phyloP scores from a whole-genome alignment of 1,139 yeast genomes.

The Geotrichum klebahnii region DNA sequence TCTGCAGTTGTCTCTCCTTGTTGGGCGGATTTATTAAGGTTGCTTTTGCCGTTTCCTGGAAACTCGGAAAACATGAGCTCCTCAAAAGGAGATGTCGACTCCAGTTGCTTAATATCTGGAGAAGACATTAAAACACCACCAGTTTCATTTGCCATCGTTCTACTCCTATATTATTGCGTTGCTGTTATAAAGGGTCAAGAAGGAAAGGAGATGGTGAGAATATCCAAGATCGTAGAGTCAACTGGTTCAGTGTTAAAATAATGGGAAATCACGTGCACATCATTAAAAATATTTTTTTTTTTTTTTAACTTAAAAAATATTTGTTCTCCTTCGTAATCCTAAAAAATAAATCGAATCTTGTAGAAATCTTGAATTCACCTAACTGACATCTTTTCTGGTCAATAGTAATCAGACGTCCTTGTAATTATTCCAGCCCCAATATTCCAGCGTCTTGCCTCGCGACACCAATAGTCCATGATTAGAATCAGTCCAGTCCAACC shows the following conservation, averaged over 20 bases:
- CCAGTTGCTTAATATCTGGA: background rate
- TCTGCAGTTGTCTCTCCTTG: background rate
- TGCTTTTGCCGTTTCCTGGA: background rate
- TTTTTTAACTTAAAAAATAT: no score
- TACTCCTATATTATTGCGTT: no score
- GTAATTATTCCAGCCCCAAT: background rate
- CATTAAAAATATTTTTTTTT: no score
- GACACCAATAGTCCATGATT: background rate
- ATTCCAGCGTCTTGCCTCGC: background rate
- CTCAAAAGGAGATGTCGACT: slow-evolving; percentile 1
- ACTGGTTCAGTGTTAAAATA: no score
- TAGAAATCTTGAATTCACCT: no score
- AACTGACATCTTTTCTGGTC: no score
- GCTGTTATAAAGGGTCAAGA: no score
- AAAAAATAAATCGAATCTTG: no score
- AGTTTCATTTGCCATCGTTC: background rate
- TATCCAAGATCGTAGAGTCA: no score
- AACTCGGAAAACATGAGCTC: slow-evolving; percentile 15
- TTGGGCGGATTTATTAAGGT: background rate
- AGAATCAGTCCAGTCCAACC: background rate
- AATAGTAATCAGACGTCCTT: no score
- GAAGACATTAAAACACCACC: background rate
- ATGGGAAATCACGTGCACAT: no score
- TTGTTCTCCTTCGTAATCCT: no score
- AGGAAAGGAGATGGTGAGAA: background rate